phyloP scores from a whole-genome alignment of 768 basidiomycete genomes.

The Tylopilus felleus region DNA sequence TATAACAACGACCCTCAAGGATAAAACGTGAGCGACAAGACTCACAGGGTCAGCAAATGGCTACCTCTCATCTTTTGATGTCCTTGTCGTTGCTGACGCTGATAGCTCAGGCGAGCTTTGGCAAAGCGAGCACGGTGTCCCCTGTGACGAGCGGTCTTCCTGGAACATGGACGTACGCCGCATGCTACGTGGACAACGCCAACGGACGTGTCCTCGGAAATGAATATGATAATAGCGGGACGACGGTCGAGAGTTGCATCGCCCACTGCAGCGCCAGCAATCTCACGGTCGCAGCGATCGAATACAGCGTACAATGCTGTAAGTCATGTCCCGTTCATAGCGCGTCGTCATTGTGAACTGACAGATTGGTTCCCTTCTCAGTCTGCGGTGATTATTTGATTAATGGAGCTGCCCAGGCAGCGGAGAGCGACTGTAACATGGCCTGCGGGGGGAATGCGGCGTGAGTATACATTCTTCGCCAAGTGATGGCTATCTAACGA shows the following conservation, averaged over 20 bases:
- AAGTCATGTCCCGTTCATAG: constrained; percentile 21
- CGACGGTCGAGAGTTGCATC: constrained; percentile 67
- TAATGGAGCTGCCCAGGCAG: constrained; percentile 51
- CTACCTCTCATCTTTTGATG: background rate
- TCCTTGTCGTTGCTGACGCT: background rate
- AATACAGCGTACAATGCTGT: constrained; percentile 57
- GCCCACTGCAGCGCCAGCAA: constrained; percentile 49
- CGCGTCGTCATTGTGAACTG: constrained; percentile 2
- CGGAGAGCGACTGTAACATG: constrained; percentile 63
- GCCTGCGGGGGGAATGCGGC: constrained; percentile 65
- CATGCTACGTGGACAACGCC: constrained; percentile 72
- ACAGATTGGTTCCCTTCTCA: constrained; percentile 23
- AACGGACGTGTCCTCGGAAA: constrained; percentile 58
- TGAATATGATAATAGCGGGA: constrained; percentile 35
- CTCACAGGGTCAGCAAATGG: background rate
- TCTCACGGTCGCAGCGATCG: constrained; percentile 66
- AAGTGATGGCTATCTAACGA: background rate
- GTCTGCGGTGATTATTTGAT: constrained; percentile 70
- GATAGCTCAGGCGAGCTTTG: background rate
- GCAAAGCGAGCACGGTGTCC: background rate
- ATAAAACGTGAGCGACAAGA: background rate
- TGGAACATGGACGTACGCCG: constrained; percentile 54
- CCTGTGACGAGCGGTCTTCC: constrained; percentile 54
- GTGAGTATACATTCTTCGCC: constrained; percentile 36
- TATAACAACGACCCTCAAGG: background rate